A percentile compares a stretch with the other conserved stretches of the same genome.
These are phyloP conservation scores for Lunasporangiospora selenospora DNA, from an alignment of 192 early-diverging fungal genomes.

Conservation along the genomic window DNA sequence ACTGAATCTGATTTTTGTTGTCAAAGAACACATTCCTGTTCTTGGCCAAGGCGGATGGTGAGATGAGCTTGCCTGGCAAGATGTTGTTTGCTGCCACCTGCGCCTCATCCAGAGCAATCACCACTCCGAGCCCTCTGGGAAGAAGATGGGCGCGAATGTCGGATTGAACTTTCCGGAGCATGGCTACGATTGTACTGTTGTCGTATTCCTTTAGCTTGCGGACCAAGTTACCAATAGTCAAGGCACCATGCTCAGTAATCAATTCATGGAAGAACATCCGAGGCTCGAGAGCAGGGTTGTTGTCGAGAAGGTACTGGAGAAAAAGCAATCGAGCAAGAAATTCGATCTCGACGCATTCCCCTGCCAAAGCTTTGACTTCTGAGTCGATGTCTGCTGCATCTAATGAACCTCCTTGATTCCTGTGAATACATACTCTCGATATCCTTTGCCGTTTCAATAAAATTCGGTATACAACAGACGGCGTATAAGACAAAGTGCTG, in stretches of 20 bases:
- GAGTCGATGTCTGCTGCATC: neutral
- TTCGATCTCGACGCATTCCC: constrained; percentile 30
- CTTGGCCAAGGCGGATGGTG: constrained; percentile 7
- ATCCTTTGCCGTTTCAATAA: constrained; percentile 20
- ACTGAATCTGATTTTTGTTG: constrained; percentile 3
- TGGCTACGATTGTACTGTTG: constrained; percentile 1
- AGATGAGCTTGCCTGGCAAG: constrained; percentile 4
- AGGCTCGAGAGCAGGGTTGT: constrained; percentile 15
- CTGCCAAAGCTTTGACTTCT: neutral
- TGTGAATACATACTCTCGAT: constrained; percentile 9
- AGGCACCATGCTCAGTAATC: constrained; percentile 7
- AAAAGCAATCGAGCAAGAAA: constrained; percentile 42
- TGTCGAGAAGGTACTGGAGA: constrained; percentile 25
- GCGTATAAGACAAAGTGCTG: constrained; percentile 38
- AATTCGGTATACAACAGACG: constrained; percentile 21
- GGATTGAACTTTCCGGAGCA: neutral
- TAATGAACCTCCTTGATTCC: neutral
- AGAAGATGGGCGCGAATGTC: neutral
- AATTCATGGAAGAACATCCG: constrained; percentile 35
- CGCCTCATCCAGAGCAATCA: constrained; percentile 33
- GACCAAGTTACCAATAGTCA: constrained; percentile 18
- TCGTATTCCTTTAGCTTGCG: constrained; percentile 8
- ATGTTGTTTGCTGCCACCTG: constrained; percentile 12
- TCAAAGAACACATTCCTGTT: constrained; percentile 6
- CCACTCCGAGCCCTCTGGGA: constrained; percentile 1